Base-by-base conservation (phyloP, 2,329 filamentous ascomycete species). In the Byssoonygena ceratinophila region DNA sequence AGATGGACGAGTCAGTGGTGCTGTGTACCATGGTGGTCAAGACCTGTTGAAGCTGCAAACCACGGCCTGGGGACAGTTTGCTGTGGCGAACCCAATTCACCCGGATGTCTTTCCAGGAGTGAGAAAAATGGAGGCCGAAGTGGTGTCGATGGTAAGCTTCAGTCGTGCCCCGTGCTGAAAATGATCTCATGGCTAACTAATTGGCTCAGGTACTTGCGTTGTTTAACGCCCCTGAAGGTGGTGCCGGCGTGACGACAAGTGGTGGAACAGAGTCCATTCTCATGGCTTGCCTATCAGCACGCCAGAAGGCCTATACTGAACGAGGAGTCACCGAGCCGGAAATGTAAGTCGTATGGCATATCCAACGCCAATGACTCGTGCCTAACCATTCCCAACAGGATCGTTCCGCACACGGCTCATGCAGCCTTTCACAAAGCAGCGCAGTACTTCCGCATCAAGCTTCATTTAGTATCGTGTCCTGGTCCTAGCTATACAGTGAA, bases 91-190 rank as follows among this genome's bases (percentile, higher is more conserved):
- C 68, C 92, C 92, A 2, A 92, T 98, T 60, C 92, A 98, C 68
- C 92, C 92, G 5, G 92, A 98, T 71, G 91, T 98, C 40, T 98
- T 98, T 72, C 92, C 92, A 14, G 92, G 91, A 25, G 90, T 98
- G 49, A 78, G 92, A 63, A 98, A 98, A 79, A 98, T 98, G 92
- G 92, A 98, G 74, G 91, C 92, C 41, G 92, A 98, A 73, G 76
- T 98, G 56, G 92, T 98, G 49, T 85, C 90, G 59, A 98, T 98
- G 91, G 89, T 94, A 50, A 23, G 50, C 25, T 34, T 16, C 9
- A 18, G n/a, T 58, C 40, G 53, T 45, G n/a, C n/a, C 40, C 6
- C 47, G 36, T 32, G 9, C 5, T 37, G 23, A 8, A 16, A 25
- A 5, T 51, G n/a, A 49, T 34, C n/a, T 16, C 4, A 14, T 46